Conservation (phyloP, 1,139 yeast genomes). For the Yamadazyma atlantica region DNA sequence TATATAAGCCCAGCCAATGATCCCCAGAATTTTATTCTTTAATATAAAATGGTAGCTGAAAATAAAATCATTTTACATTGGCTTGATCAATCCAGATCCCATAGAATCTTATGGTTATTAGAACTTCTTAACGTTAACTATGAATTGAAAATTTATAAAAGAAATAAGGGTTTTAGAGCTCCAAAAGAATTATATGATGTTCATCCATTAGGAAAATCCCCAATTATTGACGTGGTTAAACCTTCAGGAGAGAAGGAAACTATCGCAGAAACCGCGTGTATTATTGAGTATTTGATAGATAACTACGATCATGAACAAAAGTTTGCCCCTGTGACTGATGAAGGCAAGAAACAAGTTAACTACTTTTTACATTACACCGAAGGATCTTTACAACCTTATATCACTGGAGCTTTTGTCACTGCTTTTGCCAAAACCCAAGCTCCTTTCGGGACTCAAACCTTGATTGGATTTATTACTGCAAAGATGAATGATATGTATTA, state of each 20-base stretch:
- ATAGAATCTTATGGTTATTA: conserved; percentile 40
- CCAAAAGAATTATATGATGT: conserved; percentile 33
- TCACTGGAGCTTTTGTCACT: conserved; percentile 33
- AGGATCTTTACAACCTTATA: conserved; percentile 35
- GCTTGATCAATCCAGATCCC: conserved; percentile 40
- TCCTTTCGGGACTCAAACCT: conserved; percentile 27
- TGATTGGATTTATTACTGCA: conserved; percentile 24
- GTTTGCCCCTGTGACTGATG: conserved; percentile 24
- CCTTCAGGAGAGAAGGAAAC: conserved; percentile 19
- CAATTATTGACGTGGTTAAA: conserved; percentile 35
- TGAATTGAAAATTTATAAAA: conserved; percentile 32
- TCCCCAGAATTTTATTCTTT: not conserved
- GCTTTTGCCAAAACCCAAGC: conserved; percentile 25
- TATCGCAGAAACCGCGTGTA: conserved; percentile 42
- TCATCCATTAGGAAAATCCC: conserved; percentile 45
- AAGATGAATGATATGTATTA: conserved; percentile 29
- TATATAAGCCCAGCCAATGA: not conserved
- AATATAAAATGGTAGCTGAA: conserved; percentile 3
- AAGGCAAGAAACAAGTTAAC: conserved; percentile 28
- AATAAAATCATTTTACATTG: conserved; percentile 19
- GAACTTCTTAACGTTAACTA: conserved; percentile 36
- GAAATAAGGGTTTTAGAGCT: conserved; percentile 31
- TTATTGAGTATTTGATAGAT: conserved; percentile 29
- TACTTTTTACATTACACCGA: conserved; percentile 43
- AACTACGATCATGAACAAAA: conserved; percentile 28